Evolutionary conservation across 768 basidiomycete species (phyloP).

Genomic region (Cubamyces lactineus): DNA sequence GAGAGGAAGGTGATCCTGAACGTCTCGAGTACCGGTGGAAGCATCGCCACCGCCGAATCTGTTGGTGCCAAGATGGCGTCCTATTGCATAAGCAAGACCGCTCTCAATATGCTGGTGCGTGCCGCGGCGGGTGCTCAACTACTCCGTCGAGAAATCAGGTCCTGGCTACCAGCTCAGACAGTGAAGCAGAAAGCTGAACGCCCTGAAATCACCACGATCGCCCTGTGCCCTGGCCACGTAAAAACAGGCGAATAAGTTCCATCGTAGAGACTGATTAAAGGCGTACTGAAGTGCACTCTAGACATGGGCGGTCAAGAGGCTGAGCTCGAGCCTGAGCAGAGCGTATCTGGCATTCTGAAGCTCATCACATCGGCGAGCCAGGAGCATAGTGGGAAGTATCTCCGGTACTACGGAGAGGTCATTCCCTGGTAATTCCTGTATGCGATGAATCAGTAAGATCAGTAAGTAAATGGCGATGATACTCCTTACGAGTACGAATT

Average conservation of each 20-base stretch:
- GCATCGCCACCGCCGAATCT: slow-evolving; percentile 35
- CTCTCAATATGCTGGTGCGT: slow-evolving; percentile 44
- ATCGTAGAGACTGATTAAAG: too few species aligned
- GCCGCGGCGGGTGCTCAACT: background rate
- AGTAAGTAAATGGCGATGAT: background rate
- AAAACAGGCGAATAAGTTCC: slow-evolving; percentile 26
- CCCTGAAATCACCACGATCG: slow-evolving; percentile 15
- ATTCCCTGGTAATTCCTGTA: slow-evolving; percentile 15
- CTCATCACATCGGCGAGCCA: slow-evolving; percentile 3
- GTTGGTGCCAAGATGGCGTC: slow-evolving; percentile 28
- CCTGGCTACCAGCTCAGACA: background rate
- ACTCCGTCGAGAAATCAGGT: too few species aligned
- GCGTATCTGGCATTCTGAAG: slow-evolving; percentile 15
- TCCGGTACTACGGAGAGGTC: slow-evolving; percentile 11
- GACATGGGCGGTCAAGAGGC: slow-evolving; percentile 22
- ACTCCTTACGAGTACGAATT: background rate
- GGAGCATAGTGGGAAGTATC: slow-evolving; percentile 20
- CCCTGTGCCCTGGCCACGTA: slow-evolving; percentile 21
- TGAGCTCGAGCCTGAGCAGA: slow-evolving; percentile 10
- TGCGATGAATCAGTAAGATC: too few species aligned
- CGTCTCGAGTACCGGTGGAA: slow-evolving; percentile 37
- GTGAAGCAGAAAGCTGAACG: slow-evolving; percentile 20
- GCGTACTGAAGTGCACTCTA: background rate
- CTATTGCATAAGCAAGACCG: slow-evolving; percentile 42
- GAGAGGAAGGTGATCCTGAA: slow-evolving; percentile 37